A percentile compares a stretch with the other conserved stretches of the same genome.
These are phyloP conservation scores for Persicaria tinctoria DNA, from an alignment of 148 eudicot species.

Conservation along the genomic window DNA sequence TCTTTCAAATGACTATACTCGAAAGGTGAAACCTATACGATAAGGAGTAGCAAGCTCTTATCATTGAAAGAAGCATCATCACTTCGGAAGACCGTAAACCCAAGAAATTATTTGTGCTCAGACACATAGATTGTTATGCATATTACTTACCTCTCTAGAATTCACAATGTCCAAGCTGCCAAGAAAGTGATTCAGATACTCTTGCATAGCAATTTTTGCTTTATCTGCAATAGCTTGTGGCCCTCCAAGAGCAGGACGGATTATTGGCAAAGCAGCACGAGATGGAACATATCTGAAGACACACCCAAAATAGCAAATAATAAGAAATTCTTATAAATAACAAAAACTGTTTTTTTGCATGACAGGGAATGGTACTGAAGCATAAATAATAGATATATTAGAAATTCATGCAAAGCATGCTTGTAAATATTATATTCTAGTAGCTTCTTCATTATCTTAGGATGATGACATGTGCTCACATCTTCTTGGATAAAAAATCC, in stretches of 20 bases:
- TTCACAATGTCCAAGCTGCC: slow-evolving; percentile 41
- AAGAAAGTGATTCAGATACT: slow-evolving; percentile 38
- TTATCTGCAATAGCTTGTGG: slow-evolving; percentile 37
- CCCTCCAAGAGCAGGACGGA: slow-evolving; percentile 32
- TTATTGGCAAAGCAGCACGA: slow-evolving; percentile 37
- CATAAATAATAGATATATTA: no score
- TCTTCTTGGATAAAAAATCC: no score
- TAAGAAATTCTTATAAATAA: neutral
- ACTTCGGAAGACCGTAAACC: neutral
- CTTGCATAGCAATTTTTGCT: slow-evolving; percentile 46
- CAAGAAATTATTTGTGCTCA: neutral
- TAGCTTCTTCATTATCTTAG: no score
- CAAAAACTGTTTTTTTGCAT: neutral
- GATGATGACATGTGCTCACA: no score
- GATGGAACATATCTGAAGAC: slow-evolving; percentile 34
- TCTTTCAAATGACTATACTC: neutral
- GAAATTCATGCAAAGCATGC: no score
- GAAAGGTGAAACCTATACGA: neutral
- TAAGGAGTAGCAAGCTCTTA: neutral
- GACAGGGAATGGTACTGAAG: no score
- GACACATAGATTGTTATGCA: neutral
- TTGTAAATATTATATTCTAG: no score
- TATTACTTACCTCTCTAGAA: slow-evolving; percentile 34
- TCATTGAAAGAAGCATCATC: neutral
- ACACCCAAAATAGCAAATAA: slow-evolving; percentile 1